Evolutionary conservation across 1,139 yeast genomes (phyloP), one percentile per base, ranked within the genome.

Genomic region (Hyphopichia buzzinii): DNA sequence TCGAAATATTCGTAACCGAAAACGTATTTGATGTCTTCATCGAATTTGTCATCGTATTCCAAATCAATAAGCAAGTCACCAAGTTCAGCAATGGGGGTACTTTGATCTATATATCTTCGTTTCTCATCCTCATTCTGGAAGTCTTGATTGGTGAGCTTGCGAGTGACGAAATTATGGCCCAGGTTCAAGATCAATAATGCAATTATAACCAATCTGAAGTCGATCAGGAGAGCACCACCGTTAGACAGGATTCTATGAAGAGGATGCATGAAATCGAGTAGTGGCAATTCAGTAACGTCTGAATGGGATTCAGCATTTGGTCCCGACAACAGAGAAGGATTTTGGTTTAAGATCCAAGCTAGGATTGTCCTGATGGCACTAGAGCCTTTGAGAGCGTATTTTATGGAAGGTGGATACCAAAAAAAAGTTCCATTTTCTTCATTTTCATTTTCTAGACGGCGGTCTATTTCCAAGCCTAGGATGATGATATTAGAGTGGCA

Each of bases 1-100:
- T 54, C 61, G 8, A 67, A 69, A 17, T 62, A 70, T 45, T 81
- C 87, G 48, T 72, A 70, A 37, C 81, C 88, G 54, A 83, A 83
- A 60, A 84, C 79, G 50, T 84, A 84, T 39, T 74, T 65, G 15
- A 84, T 74, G 55, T 84, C 92, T 45, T 82, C 89, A 51, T 84
- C 94, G 44, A 77, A 81, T 36, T 78, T 62, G 54, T 84, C 92
- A 39, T 78, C 80, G 28, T 80, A 78, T 39, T 77, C 84, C 39
- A 81, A 56, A 48, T 78, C 81, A 14, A 73, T 64, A 38, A 80
- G 53, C 10, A 81, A 59, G 36, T 77, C 80, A 1, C 79, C 76
- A 10, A 79, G 67, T 39, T 75, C 80, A 11, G 60, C 48, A 10
- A 57, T 44, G 10, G 54, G 53, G n/a, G 47, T 50, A 10, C 50